Conservation (phyloP, 352 stramenopile species). For the Phytophthora meadii region DNA sequence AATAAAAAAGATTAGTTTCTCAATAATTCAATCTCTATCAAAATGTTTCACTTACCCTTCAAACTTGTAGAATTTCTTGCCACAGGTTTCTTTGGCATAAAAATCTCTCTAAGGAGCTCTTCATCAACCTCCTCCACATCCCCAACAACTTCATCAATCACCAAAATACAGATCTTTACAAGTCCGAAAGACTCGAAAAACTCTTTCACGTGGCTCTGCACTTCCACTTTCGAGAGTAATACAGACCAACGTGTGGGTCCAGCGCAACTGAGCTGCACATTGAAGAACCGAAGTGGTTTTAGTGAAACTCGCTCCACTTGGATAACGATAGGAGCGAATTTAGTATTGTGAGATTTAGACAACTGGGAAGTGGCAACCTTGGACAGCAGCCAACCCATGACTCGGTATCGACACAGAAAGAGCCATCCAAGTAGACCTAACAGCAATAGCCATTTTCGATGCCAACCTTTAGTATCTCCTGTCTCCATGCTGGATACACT, state of each 20-base stretch:
- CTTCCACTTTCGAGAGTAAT: conserved; percentile 52
- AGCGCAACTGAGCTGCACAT: conserved; percentile 47
- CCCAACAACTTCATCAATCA: conserved; percentile 52
- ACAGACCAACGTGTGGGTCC: conserved; percentile 44
- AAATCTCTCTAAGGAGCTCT: conserved; percentile 32
- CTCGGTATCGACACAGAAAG: conserved; percentile 65
- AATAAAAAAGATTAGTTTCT: conserved; percentile 4
- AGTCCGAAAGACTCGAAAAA: conserved; percentile 82
- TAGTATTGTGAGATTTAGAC: conserved; percentile 23
- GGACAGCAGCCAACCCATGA: conserved; percentile 60
- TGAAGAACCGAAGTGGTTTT: conserved; percentile 50
- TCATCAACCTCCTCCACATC: conserved; percentile 51
- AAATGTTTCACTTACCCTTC: conserved; percentile 15
- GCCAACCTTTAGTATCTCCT: conserved; percentile 42
- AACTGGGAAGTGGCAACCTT: conserved; percentile 49
- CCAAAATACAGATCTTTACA: conserved; percentile 72
- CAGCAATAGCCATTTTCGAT: conserved; percentile 71
- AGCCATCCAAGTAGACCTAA: conserved; percentile 41
- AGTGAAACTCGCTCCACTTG: conserved; percentile 57
- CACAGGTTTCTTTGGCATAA: conserved; percentile 20
- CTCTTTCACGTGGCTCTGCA: conserved; percentile 58
- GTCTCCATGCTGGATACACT: conserved; percentile 33
- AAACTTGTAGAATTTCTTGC: conserved; percentile 2
- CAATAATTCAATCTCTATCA: background rate
- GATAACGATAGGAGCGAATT: conserved; percentile 33